A percentile compares a stretch with the other conserved stretches of the same genome.
Evolutionary conservation across 2,329 filamentous ascomycete genomes (phyloP).

Genomic region (Trichoderma sp.): DNA sequence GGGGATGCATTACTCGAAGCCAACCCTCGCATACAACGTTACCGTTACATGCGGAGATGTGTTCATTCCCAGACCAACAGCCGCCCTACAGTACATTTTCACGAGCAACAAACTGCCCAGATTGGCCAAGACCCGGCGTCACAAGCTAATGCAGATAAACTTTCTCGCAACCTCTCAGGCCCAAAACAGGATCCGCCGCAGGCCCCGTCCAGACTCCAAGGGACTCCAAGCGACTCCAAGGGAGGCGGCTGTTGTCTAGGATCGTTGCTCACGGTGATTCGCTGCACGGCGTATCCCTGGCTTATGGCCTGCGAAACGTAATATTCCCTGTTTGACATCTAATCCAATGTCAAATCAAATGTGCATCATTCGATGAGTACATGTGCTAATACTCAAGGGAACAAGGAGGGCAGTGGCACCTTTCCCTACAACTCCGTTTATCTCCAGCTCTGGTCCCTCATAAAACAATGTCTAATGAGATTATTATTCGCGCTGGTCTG

Average conservation of each 20-base stretch:
- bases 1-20: not conserved
- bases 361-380: not conserved
- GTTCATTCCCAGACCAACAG: not conserved
- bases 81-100: not conserved
- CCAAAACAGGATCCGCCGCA: not conserved
- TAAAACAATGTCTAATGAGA: slow-evolving; percentile 3
- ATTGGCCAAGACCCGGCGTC: not conserved
- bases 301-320: not conserved
- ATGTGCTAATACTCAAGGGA: not conserved
- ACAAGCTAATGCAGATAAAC: slow-evolving; percentile 4
- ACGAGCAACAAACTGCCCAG: not conserved
- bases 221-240: not conserved
- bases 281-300: not conserved
- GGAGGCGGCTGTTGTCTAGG: not conserved
- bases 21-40: not conserved
- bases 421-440: not conserved
- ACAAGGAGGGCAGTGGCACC: not conserved
- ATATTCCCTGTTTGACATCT: slow-evolving; percentile 9
- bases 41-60: not conserved
- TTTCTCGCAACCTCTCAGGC: not conserved
- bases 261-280: not conserved
- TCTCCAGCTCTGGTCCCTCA: not conserved
- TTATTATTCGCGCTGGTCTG: not conserved
- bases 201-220: not conserved
- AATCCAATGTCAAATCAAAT: not conserved